Evolutionary conservation across 2,329 filamentous ascomycete genomes (phyloP), one percentile per base, ranked within the genome.

Genomic region (Colletotrichum sp.): DNA sequence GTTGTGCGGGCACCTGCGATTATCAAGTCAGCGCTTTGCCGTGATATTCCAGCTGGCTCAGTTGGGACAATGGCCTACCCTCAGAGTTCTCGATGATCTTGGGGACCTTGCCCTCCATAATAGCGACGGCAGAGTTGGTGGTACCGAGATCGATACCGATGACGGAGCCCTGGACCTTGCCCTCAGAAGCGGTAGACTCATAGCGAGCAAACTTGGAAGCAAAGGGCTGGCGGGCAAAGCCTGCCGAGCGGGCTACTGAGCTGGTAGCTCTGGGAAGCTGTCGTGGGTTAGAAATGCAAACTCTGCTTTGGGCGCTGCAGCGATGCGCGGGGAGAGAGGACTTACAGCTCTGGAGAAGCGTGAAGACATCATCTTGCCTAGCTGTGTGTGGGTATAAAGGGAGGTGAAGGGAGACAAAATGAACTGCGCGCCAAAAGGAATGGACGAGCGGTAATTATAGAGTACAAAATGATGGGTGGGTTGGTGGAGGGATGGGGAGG

Each of bases 101-200:
- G 82, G 96, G 95, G 73, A 91, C 88, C 91, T 98, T 98, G 88
- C 96, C 97, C 91, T 99, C 96, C 96, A 99, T 98, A 80, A 99
- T 90, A 83, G 96, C 96, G 78, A 99, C 96, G 73, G 96, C 96
- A 77, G 96, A 98, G 92, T 99, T 99, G 82, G 96, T 99, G 85
- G 96, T 99, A 85, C 96, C 96, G 84, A 99, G 89, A 91, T 99
- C 96, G 86, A 99, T 98, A 94, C 97, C 97, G 84, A 99, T 98
- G 86, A 99, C 96, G 83, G 95, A 89, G 84, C 97, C 97, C 89
- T 96, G 95, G 77, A 99, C 95, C 92, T 98, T 98, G 82, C 91
- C 92, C 80, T 94, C 93, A 52, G 81, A 80, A 67, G 84, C 82
- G 80, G 95, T 94, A 55, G 93, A 94, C 86, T 94, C 94, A 89